A percentile compares a stretch with the other conserved stretches of the same genome.
These are phyloP conservation scores for Dothideomycetidae sp. DNA, from an alignment of 2,329 filamentous ascomycete species.

Conservation along the genomic window DNA sequence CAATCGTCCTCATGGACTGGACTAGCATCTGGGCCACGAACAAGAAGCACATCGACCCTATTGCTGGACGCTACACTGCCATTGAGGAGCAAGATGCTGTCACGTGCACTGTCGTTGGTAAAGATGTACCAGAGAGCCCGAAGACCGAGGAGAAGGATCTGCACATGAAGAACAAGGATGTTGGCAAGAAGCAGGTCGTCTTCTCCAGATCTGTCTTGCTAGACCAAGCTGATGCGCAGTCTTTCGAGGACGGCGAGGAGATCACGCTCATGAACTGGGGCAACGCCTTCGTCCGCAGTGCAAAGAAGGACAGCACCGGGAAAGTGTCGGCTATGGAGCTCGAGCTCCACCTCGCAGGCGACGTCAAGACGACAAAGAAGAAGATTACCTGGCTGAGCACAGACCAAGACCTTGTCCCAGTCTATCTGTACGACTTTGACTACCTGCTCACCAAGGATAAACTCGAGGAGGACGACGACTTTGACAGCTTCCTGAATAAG, in stretches of 20 bases:
- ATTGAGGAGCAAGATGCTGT: constrained; percentile 57
- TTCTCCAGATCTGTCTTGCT: constrained; percentile 64
- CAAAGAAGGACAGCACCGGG: constrained; percentile 36
- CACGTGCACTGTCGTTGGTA: constrained; percentile 33
- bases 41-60: constrained; percentile 34
- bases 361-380: constrained; percentile 91
- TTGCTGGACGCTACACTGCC: constrained; percentile 30
- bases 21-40: constrained; percentile 40
- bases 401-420: constrained; percentile 61
- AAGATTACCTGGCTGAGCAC: constrained; percentile 88
- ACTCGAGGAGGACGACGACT: constrained; percentile 74
- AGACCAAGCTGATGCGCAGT: constrained; percentile 74
- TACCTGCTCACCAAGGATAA: constrained; percentile 90
- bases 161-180: constrained; percentile 74
- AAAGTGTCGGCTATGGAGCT: constrained; percentile 57
- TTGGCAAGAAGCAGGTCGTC: constrained; percentile 74
- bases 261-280: constrained; percentile 97
- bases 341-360: constrained; percentile 80
- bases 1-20: constrained; percentile 72
- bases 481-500: constrained; percentile 50
- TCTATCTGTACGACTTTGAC: constrained; percentile 88
- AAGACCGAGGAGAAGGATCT: constrained; percentile 64
- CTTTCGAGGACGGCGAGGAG: constrained; percentile 73
- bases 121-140: constrained; percentile 19
- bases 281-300: constrained; percentile 64